Evolutionary conservation across 805 yeast species (phyloP).

Genomic region (Ogataea trehalophila): DNA sequence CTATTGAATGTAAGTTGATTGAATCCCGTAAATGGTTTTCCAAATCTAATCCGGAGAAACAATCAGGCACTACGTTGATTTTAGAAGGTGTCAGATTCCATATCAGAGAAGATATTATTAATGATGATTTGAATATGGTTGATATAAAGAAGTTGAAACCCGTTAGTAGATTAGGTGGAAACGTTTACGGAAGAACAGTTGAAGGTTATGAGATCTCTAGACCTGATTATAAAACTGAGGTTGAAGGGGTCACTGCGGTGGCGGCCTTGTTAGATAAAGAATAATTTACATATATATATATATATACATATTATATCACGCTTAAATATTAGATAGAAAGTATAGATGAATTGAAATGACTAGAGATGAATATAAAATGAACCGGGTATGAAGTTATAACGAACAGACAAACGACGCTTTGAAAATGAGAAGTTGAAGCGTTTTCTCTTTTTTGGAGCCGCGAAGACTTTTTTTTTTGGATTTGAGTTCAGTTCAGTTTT

Average conservation of each 20-base stretch:
- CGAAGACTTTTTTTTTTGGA: too few species aligned
- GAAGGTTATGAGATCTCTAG: conserved; percentile 44
- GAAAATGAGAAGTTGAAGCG: too few species aligned
- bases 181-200: conserved; percentile 39
- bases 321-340: too few species aligned
- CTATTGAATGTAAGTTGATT: conserved; percentile 49
- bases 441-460: too few species aligned
- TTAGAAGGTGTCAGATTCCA: conserved; percentile 58
- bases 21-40: conserved; percentile 42
- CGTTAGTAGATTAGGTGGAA: conserved; percentile 50
- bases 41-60: conserved; percentile 29
- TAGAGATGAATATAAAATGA: too few species aligned
- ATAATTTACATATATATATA: too few species aligned
- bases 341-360: too few species aligned
- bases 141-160: conserved; percentile 49
- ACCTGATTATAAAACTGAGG: conserved; percentile 32
- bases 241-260: neutral
- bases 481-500: too few species aligned
- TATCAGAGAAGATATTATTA: conserved; percentile 48
- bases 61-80: conserved; percentile 36
- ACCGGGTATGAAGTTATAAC: too few species aligned
- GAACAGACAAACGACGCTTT: too few species aligned
- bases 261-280: too few species aligned
- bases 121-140: conserved; percentile 34
- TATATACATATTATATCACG: too few species aligned